Evolutionary conservation across 1,284 basidiomycete genomes (phyloP), one percentile per base, ranked within the genome.

Genomic region (Omphalotus olearius): DNA sequence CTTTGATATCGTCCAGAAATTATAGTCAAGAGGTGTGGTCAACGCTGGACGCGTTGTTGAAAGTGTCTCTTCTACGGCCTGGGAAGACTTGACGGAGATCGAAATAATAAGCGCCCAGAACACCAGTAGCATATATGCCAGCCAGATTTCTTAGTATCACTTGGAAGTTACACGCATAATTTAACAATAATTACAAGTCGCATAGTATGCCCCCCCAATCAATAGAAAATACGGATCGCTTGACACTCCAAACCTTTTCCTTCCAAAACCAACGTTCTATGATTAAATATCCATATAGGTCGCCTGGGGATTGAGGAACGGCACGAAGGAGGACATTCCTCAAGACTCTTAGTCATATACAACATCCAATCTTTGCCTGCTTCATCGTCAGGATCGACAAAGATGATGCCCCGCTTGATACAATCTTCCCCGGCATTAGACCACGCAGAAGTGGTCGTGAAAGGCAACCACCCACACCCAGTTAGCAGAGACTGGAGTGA

Each of bases 401-500:
- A 62, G 17, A 74, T 62, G 9, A 72, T 52, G 2, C 72, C 74
- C 45, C 61, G 60, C 44, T 62, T 37, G 14, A 41, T 45, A 16
- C 38, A 30, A 42, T 28, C 16, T 2, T 13, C 26, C 14, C 13
- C 11, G 1, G 18, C 18, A n/a, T n/a, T 54, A 4, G 60, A 55
- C 59, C 58, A 61, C 10, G 52, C 26, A 23, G 40, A 40, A 10
- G 40, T 47, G 47, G n/a, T 17, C 33, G 43, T 28, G 4, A 51
- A 54, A 18, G 25, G 40, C 47, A 33, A 52, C 65, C 69, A 72
- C 16, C 68, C 70, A 55, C 73, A 73, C 5, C 64, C 72, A 9
- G 53, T 30, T 4, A 75, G 55, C 2, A 75, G 51, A 1, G 73
- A 65, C n/a, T 70, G 65, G 6, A 74, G 36, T 1, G 66, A 66